Evolutionary conservation across 371 early-diverging fungal genomes (phyloP).

Genomic region (Mucor irregularis): DNA sequence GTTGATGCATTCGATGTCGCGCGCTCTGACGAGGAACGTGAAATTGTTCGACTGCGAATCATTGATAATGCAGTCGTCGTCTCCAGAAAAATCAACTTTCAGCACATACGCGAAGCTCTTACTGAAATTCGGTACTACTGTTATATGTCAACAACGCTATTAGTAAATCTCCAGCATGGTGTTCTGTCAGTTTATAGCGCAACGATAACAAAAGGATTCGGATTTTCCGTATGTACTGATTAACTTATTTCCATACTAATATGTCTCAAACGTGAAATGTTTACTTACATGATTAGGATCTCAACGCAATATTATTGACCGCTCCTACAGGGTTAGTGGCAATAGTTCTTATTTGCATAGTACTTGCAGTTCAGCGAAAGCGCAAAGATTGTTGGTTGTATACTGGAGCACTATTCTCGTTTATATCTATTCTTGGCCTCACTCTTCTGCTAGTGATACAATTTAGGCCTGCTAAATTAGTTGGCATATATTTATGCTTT

Average conservation of each 20-base stretch:
- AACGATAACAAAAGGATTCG: slow-evolving; percentile 30
- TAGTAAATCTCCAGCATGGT: slow-evolving; percentile 38
- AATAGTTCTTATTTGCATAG: slow-evolving; percentile 30
- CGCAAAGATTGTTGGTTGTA: slow-evolving; percentile 2
- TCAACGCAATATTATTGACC: slow-evolving; percentile 31
- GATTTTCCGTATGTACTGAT: slow-evolving; percentile 31
- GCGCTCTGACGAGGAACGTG: slow-evolving; percentile 18
- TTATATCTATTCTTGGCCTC: slow-evolving; percentile 26
- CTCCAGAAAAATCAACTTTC: slow-evolving; percentile 25
- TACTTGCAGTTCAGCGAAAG: not conserved
- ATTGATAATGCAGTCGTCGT: slow-evolving; percentile 32
- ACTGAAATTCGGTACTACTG: slow-evolving; percentile 33
- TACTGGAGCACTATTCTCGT: slow-evolving; percentile 29
- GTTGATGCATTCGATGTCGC: slow-evolving; percentile 15
- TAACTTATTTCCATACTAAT: too few relatives aligned
- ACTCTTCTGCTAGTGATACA: too few relatives aligned
- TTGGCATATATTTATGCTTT: slow-evolving; percentile 31
- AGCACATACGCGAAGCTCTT: slow-evolving; percentile 34
- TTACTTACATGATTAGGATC: slow-evolving; percentile 12
- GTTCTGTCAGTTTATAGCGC: slow-evolving; percentile 35
- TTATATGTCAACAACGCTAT: slow-evolving; percentile 26
- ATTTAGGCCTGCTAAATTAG: slow-evolving; percentile 28
- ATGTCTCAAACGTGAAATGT: not conserved
- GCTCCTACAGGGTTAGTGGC: slow-evolving; percentile 23
- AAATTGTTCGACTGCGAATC: slow-evolving; percentile 25